These are phyloP conservation scores for Leptomonas pyrrhocoris DNA, from an alignment of 208 protist species.

Conservation along the genomic window DNA sequence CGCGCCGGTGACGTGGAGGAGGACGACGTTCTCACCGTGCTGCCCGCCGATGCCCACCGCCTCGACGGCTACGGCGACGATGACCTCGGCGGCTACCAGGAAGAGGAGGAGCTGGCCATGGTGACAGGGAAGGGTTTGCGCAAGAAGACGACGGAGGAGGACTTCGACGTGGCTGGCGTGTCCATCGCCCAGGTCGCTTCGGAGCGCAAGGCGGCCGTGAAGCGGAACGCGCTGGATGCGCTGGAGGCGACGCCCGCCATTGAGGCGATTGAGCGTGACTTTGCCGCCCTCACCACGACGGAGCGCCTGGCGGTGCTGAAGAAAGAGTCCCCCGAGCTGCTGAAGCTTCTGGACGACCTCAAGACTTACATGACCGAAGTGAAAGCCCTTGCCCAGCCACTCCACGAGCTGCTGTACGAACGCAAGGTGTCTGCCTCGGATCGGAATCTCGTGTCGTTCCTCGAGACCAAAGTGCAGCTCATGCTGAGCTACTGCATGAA, in stretches of 20 bases:
- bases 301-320: slow-evolving; percentile 88
- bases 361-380: slow-evolving; percentile 86
- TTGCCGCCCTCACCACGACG: slow-evolving; percentile 79
- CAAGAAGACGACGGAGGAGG: slow-evolving; percentile 59
- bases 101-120: slow-evolving; percentile 84
- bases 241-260: slow-evolving; percentile 72
- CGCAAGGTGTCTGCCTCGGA: slow-evolving; percentile 70
- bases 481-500: slow-evolving; percentile 97
- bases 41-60: slow-evolving; percentile 86
- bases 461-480: slow-evolving; percentile 93
- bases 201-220: slow-evolving; percentile 14
- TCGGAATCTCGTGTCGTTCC: slow-evolving; percentile 84
- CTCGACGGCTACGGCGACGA: slow-evolving; percentile 87
- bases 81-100: slow-evolving; percentile 66
- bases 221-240: slow-evolving; percentile 30
- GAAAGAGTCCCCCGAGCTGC: slow-evolving; percentile 91
- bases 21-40: slow-evolving; percentile 36
- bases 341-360: slow-evolving; percentile 90
- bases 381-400: slow-evolving; percentile 80
- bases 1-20: slow-evolving; percentile 34
- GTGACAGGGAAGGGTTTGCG: slow-evolving; percentile 64
- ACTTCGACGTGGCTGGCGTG: slow-evolving; percentile 85
- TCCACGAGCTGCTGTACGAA: slow-evolving; percentile 85
- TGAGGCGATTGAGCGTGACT: slow-evolving; percentile 90
- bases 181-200: slow-evolving; percentile 27